phyloP scores from a whole-genome alignment of 805 yeast genomes.

The Maudiozyma serrabonitensis region DNA sequence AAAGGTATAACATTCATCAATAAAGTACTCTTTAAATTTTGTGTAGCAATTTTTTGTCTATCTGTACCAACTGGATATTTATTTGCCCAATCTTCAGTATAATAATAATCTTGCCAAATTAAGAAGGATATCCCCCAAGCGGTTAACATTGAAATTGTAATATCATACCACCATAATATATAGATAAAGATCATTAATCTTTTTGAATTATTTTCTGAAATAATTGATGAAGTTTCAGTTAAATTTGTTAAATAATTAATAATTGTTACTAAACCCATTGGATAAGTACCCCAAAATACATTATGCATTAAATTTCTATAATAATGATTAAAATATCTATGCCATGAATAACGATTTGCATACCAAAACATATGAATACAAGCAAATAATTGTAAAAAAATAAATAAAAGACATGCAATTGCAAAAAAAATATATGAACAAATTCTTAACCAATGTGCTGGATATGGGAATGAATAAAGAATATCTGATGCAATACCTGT shows the following conservation, averaged over 20 bases:
- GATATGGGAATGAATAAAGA: conserved; percentile 57
- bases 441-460: conserved; percentile 45
- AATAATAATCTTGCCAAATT: conserved; percentile 30
- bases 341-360: conserved; percentile 12
- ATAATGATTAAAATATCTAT: conserved; percentile 23
- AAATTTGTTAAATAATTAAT: conserved; percentile 45
- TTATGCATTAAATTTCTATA: conserved; percentile 36
- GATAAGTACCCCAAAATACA: conserved; percentile 65
- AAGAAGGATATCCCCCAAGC: conserved; percentile 55
- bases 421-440: conserved; percentile 58
- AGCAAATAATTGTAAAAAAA: conserved; percentile 36
- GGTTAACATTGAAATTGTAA: conserved; percentile 42
- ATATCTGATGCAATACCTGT: conserved; percentile 62
- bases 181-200: conserved; percentile 43
- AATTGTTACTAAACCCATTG: conserved; percentile 71
- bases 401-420: conserved; percentile 40
- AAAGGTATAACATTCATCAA: conserved; percentile 72
- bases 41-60: conserved; percentile 21
- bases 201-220: conserved; percentile 6
- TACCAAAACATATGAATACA: conserved; percentile 33
- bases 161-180: conserved; percentile 68
- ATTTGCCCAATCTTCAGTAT: conserved; percentile 18
- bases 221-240: conserved; percentile 16
- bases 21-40: conserved; percentile 44
- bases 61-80: conserved; percentile 5